These are phyloP conservation scores for Kandelia obovata DNA, from an alignment of 345 rosid species.

Conservation along the genomic window DNA sequence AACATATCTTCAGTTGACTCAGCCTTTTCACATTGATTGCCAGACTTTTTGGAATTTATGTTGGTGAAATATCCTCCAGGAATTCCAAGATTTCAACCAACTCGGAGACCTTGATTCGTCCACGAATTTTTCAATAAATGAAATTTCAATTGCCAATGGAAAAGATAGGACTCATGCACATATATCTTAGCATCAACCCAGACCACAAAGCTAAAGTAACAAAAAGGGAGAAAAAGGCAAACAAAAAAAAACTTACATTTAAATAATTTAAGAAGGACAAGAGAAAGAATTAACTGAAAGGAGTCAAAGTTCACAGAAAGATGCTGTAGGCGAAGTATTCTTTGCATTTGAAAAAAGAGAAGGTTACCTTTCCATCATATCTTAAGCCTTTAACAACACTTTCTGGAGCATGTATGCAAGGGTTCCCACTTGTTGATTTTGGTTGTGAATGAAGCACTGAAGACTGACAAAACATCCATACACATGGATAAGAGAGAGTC, in stretches of 20 bases:
- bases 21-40: not conserved
- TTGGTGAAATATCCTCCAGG: not conserved
- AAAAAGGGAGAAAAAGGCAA: not conserved
- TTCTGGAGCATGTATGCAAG: slow-evolving; percentile 39
- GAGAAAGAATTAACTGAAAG: not conserved
- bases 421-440: slow-evolving; percentile 34
- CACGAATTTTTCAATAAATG: too few relatives aligned
- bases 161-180: not conserved
- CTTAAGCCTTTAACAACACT: slow-evolving; percentile 26
- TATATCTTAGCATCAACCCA: not conserved
- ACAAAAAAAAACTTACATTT: not conserved
- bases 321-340: not conserved
- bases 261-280: not conserved
- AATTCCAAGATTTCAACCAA: slow-evolving; percentile 2
- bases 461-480: slow-evolving; percentile 20
- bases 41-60: not conserved
- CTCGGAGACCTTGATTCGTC: not conserved
- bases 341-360: not conserved
- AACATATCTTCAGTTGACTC: too few relatives aligned
- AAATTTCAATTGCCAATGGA: not conserved
- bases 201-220: not conserved
- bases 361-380: slow-evolving; percentile 36
- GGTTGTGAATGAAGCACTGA: slow-evolving; percentile 38
- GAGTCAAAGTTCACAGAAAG: not conserved
- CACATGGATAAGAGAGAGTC: not conserved